A percentile compares a stretch with the other conserved stretches of the same genome.
Conservation (phyloP, 129 eudicot genomes). For the Flaveria linearis region DNA sequence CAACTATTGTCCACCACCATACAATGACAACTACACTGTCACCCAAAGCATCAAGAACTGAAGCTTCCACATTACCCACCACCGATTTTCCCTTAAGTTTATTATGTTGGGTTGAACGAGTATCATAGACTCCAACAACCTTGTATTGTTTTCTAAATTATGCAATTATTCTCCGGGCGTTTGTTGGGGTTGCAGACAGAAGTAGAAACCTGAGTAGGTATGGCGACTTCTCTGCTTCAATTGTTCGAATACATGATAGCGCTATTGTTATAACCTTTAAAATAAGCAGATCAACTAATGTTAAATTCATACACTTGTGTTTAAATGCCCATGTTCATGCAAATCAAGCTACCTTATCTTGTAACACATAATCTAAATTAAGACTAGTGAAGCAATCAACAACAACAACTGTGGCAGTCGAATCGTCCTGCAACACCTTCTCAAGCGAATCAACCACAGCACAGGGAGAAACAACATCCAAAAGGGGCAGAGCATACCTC, state of each 20-base stretch:
- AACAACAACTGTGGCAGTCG: constrained; percentile 61
- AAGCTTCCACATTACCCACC: constrained; percentile 56
- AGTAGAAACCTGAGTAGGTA: constrained; percentile 68
- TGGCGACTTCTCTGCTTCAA: constrained; percentile 71
- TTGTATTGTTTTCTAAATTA: constrained; percentile 70
- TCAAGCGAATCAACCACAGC: constrained; percentile 64
- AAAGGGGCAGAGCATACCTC: too few species aligned
- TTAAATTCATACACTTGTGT: background rate
- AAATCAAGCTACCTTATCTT: constrained; percentile 60
- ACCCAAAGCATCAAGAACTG: constrained; percentile 73
- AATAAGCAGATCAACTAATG: constrained; percentile 22
- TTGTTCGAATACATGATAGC: constrained; percentile 70
- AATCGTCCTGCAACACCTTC: constrained; percentile 70
- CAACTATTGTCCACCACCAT: too few species aligned
- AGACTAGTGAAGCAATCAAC: constrained; percentile 74
- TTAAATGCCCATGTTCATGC: background rate
- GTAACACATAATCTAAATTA: constrained; percentile 67
- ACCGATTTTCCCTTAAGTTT: constrained; percentile 65
- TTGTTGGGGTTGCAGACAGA: too few species aligned
- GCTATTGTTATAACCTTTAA: constrained; percentile 73
- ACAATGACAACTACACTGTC: too few species aligned
- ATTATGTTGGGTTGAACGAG: constrained; percentile 47
- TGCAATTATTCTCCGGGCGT: constrained; percentile 70
- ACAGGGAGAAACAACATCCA: too few species aligned
- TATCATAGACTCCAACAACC: constrained; percentile 52